Conservation (phyloP, 768 basidiomycete genomes). For the Tricholoma furcatifolium region DNA sequence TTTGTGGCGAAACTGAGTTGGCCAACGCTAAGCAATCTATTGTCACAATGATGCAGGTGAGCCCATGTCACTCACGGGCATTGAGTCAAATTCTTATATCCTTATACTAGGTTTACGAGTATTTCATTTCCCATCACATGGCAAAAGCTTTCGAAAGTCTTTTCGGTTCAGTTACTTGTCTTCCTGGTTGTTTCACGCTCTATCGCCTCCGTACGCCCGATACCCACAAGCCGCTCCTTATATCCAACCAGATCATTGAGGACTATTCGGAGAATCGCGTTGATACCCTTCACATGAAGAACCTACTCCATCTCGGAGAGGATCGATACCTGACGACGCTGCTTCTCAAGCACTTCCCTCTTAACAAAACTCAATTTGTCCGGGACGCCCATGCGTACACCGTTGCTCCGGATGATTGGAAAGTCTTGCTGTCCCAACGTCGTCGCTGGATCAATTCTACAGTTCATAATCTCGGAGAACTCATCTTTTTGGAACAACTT, state of each 20-base stretch:
- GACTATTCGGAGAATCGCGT: conserved; percentile 97
- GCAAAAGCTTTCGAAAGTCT: conserved; percentile 97
- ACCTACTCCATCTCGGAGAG: conserved; percentile 94
- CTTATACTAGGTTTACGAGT: conserved; percentile 81
- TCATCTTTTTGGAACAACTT: conserved; percentile 87
- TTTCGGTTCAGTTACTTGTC: conserved; percentile 97
- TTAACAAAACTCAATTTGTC: conserved; percentile 93
- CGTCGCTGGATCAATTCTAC: conserved; percentile 99
- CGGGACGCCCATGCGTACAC: conserved; percentile 94
- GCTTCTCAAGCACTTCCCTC: conserved; percentile 92
- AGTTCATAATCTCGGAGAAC: conserved; percentile 92
- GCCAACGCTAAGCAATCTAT: conserved; percentile 93
- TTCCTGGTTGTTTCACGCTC: conserved; percentile 98
- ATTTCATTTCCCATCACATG: conserved; percentile 98
- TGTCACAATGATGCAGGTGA: conserved; percentile 95
- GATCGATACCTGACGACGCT: conserved; percentile 98
- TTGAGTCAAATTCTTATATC: background rate
- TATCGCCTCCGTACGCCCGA: conserved; percentile 94
- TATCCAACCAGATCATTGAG: conserved; percentile 85
- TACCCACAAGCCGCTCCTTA: conserved; percentile 91
- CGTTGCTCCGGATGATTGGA: conserved; percentile 95
- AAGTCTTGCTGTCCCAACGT: conserved; percentile 90
- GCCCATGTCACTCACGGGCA: conserved; percentile 16
- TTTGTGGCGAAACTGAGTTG: conserved; percentile 93
- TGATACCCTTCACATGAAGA: conserved; percentile 99